phyloP scores from a whole-genome alignment of 805 yeast genomes.

The Hanseniaspora mollemarum region DNA sequence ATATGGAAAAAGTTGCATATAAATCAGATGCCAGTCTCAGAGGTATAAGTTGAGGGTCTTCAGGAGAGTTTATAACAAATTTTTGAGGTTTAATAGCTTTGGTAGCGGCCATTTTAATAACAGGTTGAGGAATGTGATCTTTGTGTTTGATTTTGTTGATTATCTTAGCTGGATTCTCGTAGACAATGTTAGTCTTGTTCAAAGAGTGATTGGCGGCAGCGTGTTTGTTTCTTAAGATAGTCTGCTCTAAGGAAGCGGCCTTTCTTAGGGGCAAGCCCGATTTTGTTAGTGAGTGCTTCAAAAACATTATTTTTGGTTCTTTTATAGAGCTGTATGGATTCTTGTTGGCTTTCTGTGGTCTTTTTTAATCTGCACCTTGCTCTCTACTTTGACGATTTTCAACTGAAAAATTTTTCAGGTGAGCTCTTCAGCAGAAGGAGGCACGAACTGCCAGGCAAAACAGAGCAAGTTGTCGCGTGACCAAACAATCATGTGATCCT shows the following conservation, averaged over 20 bases:
- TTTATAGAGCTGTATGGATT: too few relatives aligned
- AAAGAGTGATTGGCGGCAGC: background rate
- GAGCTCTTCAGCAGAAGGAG: too few relatives aligned
- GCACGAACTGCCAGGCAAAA: too few relatives aligned
- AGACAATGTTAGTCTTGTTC: constrained; percentile 5
- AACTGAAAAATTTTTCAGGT: too few relatives aligned
- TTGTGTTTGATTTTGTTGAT: background rate
- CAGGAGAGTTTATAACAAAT: background rate
- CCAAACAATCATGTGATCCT: too few relatives aligned
- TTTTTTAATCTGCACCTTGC: too few relatives aligned
- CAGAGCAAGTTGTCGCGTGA: too few relatives aligned
- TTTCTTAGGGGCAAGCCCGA: background rate
- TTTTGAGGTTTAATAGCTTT: background rate
- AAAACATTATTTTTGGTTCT: constrained; percentile 1
- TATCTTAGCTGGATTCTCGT: background rate
- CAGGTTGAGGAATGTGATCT: constrained; percentile 11
- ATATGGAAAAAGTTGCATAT: constrained; percentile 73
- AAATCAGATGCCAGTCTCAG: constrained; percentile 57
- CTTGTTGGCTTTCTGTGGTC: too few relatives aligned
- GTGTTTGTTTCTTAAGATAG: background rate
- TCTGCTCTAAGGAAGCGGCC: background rate
- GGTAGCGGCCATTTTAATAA: background rate
- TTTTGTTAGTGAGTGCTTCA: background rate
- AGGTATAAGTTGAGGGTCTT: constrained; percentile 12
- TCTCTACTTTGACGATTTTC: too few relatives aligned